Conservation (phyloP, 805 yeast genomes). For the Deakozyma indianensis region DNA sequence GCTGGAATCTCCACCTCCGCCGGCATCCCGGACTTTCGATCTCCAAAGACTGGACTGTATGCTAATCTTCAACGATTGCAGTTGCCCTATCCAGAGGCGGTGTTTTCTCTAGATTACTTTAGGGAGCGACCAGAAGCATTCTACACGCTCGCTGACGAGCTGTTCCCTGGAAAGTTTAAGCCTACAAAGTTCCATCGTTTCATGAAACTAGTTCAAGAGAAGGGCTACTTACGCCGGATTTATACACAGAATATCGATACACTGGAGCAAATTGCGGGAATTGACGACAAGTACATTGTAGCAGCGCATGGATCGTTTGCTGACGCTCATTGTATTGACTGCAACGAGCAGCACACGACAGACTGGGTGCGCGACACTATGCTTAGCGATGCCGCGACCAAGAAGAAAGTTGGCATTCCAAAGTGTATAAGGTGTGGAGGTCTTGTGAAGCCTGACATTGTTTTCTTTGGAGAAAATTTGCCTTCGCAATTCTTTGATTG, state of each 20-base stretch:
- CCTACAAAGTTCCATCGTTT: conserved; percentile 77
- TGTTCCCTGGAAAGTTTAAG: conserved; percentile 74
- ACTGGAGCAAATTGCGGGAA: conserved; percentile 73
- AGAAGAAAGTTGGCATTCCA: conserved; percentile 16
- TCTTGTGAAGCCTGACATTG: conserved; percentile 82
- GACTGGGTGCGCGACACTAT: conserved; percentile 11
- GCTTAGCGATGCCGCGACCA: conserved; percentile 11
- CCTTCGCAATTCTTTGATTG: conserved; percentile 54
- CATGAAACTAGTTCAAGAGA: conserved; percentile 51
- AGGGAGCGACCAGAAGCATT: conserved; percentile 67
- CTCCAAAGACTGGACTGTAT: conserved; percentile 72
- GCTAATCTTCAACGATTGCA: conserved; percentile 55
- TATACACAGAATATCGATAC: conserved; percentile 94
- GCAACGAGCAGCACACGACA: conserved; percentile 38
- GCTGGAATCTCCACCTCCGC: conserved; percentile 92
- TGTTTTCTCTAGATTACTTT: conserved; percentile 79
- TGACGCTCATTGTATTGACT: conserved; percentile 65
- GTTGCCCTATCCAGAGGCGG: conserved; percentile 90
- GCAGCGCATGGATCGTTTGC: conserved; percentile 97
- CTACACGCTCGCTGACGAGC: conserved; percentile 66
- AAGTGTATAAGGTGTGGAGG: conserved; percentile 55
- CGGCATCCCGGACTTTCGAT: conserved; percentile 91
- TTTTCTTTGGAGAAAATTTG: conserved; percentile 82
- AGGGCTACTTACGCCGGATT: conserved; percentile 47
- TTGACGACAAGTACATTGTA: conserved; percentile 45